Base-by-base conservation (phyloP, 2,329 filamentous ascomycete species). In the Pestalotiopsis sp. region DNA sequence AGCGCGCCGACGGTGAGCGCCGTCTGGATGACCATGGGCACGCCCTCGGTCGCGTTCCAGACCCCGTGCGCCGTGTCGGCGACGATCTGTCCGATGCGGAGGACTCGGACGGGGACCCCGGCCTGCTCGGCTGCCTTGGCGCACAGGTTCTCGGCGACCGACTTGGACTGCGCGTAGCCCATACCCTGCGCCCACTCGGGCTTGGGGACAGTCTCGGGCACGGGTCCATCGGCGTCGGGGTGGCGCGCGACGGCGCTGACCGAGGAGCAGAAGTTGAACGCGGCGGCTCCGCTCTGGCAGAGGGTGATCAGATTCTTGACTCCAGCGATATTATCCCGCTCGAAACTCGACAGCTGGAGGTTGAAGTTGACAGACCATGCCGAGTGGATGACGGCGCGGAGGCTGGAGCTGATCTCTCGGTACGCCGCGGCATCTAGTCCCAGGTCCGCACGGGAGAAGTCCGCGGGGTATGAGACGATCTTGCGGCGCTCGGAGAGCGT, bases 361-460 rank as follows among this genome's bases (percentile, higher is more conserved):
- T 87, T 88, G 79, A 89, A 89, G 74, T 89, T 88, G 36, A 89
- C 86, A 1, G 84, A 78, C 86, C 86, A 88, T 0, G 86, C 85
- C 70, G 80, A 80, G 77, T 88, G 85, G 31, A 88, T 83, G 23
- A 87, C 80, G 13, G 75, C 74, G 0, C 81, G 81, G 1, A 87
- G 73, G 1, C 78, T 68, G 6, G 65, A 59, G 12, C 62, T 66
- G 1, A 85, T 72, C 12, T 74, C 70, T 12, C 71, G 38, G 36
- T 80, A 80, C 1, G 68, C 67, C 1, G 73, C 68, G 0, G 68
- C 39, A 0, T 72, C 67, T 2, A 86, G 76, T 12, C 84, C 84
- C 14, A 86, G 78, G 63, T 81, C 74, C 14, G 74, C 27, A n/a
- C 77, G 71, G 58, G 79, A 78, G 4, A 87, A 78, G 71, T 84